Evolutionary conservation across 1,284 basidiomycete species (phyloP).

Genomic region (Marasmius sp.): DNA sequence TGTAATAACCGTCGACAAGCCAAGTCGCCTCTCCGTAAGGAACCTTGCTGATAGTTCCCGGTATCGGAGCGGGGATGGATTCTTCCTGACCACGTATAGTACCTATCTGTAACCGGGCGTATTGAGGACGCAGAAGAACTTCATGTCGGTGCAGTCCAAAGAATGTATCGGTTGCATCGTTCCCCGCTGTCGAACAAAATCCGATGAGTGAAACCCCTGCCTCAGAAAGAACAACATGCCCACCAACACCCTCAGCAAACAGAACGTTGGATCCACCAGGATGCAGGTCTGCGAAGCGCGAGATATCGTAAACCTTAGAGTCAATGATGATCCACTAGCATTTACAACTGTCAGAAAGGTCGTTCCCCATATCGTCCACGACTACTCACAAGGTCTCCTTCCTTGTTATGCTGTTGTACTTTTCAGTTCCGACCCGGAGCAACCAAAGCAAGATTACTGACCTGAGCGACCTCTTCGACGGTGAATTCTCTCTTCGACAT

Average conservation of each 20-base stretch:
- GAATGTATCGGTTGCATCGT: slow-evolving; percentile 88
- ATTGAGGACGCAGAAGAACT: slow-evolving; percentile 81
- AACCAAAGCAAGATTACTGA: slow-evolving; percentile 21
- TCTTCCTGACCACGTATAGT: slow-evolving; percentile 69
- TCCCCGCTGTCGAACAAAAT: slow-evolving; percentile 37
- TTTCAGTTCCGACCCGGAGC: neutral
- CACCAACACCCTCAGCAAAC: slow-evolving; percentile 53
- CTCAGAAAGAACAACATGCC: slow-evolving; percentile 19
- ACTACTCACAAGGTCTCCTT: slow-evolving; percentile 61
- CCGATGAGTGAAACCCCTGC: neutral
- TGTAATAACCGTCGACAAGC: slow-evolving; percentile 79
- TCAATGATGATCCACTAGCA: slow-evolving; percentile 74
- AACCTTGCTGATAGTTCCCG: slow-evolving; percentile 73
- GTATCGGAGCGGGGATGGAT: slow-evolving; percentile 55
- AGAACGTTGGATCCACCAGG: slow-evolving; percentile 70
- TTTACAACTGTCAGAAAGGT: neutral
- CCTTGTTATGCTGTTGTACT: slow-evolving; percentile 68
- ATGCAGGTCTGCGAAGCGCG: slow-evolving; percentile 71
- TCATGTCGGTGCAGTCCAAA: slow-evolving; percentile 91
- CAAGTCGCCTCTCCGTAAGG: slow-evolving; percentile 92
- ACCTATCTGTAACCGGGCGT: slow-evolving; percentile 81
- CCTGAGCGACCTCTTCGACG: slow-evolving; percentile 54
- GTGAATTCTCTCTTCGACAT: slow-evolving; percentile 36
- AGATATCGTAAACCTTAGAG: slow-evolving; percentile 74
- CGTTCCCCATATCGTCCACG: neutral